Conservation (phyloP, 352 stramenopile genomes). For the Globisporangium nodosum region DNA sequence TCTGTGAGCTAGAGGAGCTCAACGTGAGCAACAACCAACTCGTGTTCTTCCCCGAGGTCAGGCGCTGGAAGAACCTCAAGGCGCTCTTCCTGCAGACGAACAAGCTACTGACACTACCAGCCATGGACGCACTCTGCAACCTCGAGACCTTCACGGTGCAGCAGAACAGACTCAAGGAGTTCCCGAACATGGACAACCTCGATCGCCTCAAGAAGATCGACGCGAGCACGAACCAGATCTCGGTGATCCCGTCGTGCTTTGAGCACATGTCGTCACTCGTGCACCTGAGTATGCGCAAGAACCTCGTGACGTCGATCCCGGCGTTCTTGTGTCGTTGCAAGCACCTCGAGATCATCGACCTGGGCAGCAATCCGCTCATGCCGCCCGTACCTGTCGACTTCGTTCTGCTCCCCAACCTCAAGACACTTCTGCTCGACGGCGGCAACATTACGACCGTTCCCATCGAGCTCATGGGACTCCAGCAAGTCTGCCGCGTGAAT, state of each 20-base stretch:
- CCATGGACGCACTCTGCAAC: slow-evolving; percentile 42
- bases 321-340: slow-evolving; percentile 36
- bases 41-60: slow-evolving; percentile 26
- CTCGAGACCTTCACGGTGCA: slow-evolving; percentile 58
- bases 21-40: slow-evolving; percentile 68
- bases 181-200: slow-evolving; percentile 61
- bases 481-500: slow-evolving; percentile 45
- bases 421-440: slow-evolving; percentile 62
- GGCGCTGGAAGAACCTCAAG: slow-evolving; percentile 52
- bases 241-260: slow-evolving; percentile 36
- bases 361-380: slow-evolving; percentile 54
- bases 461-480: slow-evolving; percentile 55
- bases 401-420: slow-evolving; percentile 38
- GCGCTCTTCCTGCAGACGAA: slow-evolving; percentile 58
- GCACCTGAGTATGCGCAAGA: slow-evolving; percentile 64
- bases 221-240: slow-evolving; percentile 66
- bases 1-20: slow-evolving; percentile 60
- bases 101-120: slow-evolving; percentile 31
- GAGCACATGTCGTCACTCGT: slow-evolving; percentile 50
- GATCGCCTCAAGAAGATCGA: slow-evolving; percentile 71
- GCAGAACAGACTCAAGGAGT: slow-evolving; percentile 49
- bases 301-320: slow-evolving; percentile 44
- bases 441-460: slow-evolving; percentile 44
- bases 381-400: slow-evolving; percentile 38
- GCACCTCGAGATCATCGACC: slow-evolving; percentile 62